phyloP scores from a whole-genome alignment of 179 eudicot genomes.

The Gypsophila paniculata region DNA sequence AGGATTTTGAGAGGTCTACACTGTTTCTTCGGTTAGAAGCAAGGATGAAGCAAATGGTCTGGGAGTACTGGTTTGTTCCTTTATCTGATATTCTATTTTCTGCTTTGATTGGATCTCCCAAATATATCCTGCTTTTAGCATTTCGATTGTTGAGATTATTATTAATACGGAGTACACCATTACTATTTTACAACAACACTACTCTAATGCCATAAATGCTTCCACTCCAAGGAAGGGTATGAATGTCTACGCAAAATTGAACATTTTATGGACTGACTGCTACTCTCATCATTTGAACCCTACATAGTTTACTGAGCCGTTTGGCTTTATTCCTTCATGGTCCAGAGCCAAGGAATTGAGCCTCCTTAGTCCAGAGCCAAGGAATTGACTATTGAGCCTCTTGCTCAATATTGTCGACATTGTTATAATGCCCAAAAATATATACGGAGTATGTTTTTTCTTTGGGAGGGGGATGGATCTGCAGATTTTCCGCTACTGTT shows the following conservation, averaged over 20 bases:
- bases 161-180: neutral
- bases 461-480: neutral
- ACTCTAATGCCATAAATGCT: neutral
- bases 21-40: slow-evolving; percentile 67
- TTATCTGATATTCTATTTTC: slow-evolving; percentile 13
- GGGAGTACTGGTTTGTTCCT: slow-evolving; percentile 75
- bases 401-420: neutral
- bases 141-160: neutral
- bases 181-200: neutral
- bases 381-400: neutral
- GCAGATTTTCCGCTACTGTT: neutral
- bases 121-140: neutral
- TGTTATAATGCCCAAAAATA: neutral
- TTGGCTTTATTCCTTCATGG: neutral
- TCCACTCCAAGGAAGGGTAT: neutral
- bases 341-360: neutral
- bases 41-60: slow-evolving; percentile 77
- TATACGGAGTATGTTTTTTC: too few relatives aligned
- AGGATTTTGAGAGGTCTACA: slow-evolving; percentile 92
- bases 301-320: neutral
- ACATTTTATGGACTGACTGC: neutral
- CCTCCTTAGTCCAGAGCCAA: neutral
- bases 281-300: neutral
- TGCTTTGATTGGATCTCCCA: neutral
- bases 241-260: neutral